Conservation (phyloP, 2,329 filamentous ascomycete species). For the Albophoma yamanashiensis region DNA sequence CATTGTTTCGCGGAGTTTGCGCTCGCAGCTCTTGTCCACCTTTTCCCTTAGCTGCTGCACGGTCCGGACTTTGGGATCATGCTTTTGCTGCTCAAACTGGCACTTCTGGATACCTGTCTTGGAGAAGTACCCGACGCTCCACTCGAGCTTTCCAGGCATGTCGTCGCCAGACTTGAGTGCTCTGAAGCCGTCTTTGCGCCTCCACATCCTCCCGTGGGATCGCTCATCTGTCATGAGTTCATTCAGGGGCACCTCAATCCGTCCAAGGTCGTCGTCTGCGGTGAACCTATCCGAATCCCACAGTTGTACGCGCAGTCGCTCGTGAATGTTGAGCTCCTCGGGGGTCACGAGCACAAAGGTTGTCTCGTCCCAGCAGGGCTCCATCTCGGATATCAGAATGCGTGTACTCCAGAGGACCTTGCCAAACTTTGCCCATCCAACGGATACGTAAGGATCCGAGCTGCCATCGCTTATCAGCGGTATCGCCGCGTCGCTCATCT, state of each 20-base stretch:
- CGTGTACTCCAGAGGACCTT: constrained; percentile 49
- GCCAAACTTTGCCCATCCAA: constrained; percentile 72
- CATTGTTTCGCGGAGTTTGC: constrained; percentile 54
- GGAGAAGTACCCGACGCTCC: constrained; percentile 62
- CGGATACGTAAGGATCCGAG: constrained; percentile 60
- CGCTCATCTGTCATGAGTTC: constrained; percentile 48
- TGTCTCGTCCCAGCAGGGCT: constrained; percentile 62
- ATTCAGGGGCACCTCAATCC: constrained; percentile 59
- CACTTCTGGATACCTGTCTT: constrained; percentile 53
- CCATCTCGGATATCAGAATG: constrained; percentile 52
- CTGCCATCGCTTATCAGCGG: constrained; percentile 48
- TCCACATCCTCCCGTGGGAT: constrained; percentile 50
- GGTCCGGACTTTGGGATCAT: constrained; percentile 44
- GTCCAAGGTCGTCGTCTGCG: constrained; percentile 64
- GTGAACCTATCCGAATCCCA: constrained; percentile 68
- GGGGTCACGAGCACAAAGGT: constrained; percentile 58
- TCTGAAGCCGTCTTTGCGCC: constrained; percentile 54
- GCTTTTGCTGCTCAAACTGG: constrained; percentile 51
- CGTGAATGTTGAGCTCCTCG: constrained; percentile 62
- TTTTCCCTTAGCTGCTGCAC: constrained; percentile 48
- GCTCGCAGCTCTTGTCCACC: constrained; percentile 40
- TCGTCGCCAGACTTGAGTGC: constrained; percentile 54
- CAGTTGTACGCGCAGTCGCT: constrained; percentile 57
- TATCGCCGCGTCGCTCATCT: constrained; percentile 55
- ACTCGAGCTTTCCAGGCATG: constrained; percentile 59